Conservation (phyloP, 108 stramenopile species). For the Skeletonema grethae region DNA sequence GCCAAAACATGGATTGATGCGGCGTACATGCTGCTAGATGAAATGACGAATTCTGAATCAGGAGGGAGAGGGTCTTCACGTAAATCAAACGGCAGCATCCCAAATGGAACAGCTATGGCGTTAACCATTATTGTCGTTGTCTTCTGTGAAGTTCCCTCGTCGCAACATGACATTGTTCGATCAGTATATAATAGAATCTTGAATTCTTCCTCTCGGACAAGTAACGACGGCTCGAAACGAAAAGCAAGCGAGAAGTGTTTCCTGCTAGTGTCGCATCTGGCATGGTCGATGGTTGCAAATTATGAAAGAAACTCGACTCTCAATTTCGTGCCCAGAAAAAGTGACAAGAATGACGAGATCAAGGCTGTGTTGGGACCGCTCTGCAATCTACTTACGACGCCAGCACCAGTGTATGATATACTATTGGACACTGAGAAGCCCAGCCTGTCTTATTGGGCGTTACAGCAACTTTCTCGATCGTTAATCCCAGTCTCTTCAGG, state of each 20-base stretch:
- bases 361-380: slow-evolving; percentile 28
- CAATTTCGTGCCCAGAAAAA: slow-evolving; percentile 12
- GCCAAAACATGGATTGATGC: slow-evolving; percentile 43
- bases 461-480: slow-evolving; percentile 19
- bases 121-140: slow-evolving; percentile 36
- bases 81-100: neutral
- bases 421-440: slow-evolving; percentile 2
- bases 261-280: slow-evolving; percentile 24
- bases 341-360: neutral
- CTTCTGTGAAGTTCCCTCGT: slow-evolving; percentile 42
- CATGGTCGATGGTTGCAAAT: slow-evolving; percentile 30
- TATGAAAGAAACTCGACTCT: slow-evolving; percentile 12
- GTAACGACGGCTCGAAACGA: neutral
- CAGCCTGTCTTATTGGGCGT: slow-evolving; percentile 22
- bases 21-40: slow-evolving; percentile 39
- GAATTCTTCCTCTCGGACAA: slow-evolving; percentile 10
- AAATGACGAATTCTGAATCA: slow-evolving; percentile 6
- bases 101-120: slow-evolving; percentile 36
- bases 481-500: slow-evolving; percentile 30
- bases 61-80: neutral
- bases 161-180: slow-evolving; percentile 37
- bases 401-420: slow-evolving; percentile 12
- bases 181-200: slow-evolving; percentile 25
- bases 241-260: slow-evolving; percentile 11
- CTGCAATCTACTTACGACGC: slow-evolving; percentile 35